Evolutionary conservation across 192 early-diverging fungal genomes (phyloP).

Genomic region (Coemansia aciculifera): DNA sequence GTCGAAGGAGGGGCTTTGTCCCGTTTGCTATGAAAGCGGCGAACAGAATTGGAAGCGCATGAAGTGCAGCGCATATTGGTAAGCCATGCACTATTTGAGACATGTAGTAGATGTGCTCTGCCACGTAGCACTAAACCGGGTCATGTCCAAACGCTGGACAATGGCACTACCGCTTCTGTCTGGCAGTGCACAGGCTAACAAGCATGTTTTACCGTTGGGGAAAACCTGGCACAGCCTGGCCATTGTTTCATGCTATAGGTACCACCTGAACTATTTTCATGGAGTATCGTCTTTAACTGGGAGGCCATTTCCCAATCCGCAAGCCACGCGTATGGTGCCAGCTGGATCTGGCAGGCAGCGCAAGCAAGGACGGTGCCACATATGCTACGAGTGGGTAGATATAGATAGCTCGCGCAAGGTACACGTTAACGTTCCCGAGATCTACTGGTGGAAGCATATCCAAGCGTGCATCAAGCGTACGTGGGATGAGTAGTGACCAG

Average conservation of each 20-base stretch:
- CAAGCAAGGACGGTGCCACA: conserved; percentile 48
- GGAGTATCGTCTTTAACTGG: conserved; percentile 55
- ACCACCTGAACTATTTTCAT: conserved; percentile 57
- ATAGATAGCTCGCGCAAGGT: conserved; percentile 41
- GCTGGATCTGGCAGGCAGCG: conserved; percentile 8
- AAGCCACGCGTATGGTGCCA: conserved; percentile 18
- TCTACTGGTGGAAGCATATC: conserved; percentile 60
- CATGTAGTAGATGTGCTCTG: neutral
- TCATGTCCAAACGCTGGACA: conserved; percentile 2
- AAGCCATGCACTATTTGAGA: conserved; percentile 12
- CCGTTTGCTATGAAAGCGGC: conserved; percentile 37
- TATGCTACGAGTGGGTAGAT: conserved; percentile 49
- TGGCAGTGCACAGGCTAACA: neutral
- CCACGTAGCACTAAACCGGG: conserved; percentile 13
- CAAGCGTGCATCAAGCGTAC: conserved; percentile 50
- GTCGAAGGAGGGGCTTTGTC: conserved; percentile 57
- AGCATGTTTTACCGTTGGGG: neutral
- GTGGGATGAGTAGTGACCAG: conserved; percentile 15
- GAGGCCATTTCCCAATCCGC: conserved; percentile 42
- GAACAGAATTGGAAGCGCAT: conserved; percentile 46
- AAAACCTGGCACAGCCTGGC: neutral
- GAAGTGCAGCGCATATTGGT: conserved; percentile 61
- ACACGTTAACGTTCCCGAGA: conserved; percentile 51
- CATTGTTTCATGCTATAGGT: conserved; percentile 28
- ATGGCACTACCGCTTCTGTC: neutral